Percentiles rank a stretch among this genome's conserved stretches.
Evolutionary conservation across 2,329 filamentous ascomycete species (phyloP).

Genomic region (Ceratocystis smalleyi): DNA sequence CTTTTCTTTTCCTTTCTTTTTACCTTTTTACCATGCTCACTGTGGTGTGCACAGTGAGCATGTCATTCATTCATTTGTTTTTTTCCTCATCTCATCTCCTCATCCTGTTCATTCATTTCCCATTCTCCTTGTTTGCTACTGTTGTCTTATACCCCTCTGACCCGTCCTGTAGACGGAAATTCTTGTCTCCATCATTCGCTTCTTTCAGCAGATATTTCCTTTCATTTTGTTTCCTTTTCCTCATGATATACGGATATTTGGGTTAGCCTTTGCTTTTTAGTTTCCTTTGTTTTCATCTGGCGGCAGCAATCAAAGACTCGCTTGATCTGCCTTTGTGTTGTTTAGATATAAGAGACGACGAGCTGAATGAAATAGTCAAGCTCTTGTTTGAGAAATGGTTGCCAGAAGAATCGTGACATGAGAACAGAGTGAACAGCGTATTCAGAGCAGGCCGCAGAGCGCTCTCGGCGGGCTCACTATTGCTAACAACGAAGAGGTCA

Average conservation of each 20-base stretch:
- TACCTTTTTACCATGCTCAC: conserved; percentile 7
- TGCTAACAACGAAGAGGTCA: too few relatives aligned
- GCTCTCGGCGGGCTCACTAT: too few relatives aligned
- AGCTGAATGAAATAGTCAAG: too few relatives aligned
- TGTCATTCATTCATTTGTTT: background rate
- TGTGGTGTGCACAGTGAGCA: too few relatives aligned
- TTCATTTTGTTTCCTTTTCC: conserved; percentile 6
- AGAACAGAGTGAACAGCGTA: too few relatives aligned
- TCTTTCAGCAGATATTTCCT: background rate
- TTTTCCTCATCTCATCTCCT: conserved; percentile 7
- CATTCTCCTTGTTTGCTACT: conserved; percentile 14
- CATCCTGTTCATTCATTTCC: background rate
- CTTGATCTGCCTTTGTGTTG: too few relatives aligned
- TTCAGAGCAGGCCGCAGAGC: too few relatives aligned
- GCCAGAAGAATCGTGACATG: too few relatives aligned
- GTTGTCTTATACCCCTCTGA: conserved; percentile 4
- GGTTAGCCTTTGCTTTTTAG: conserved; percentile 6
- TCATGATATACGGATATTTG: conserved; percentile 9
- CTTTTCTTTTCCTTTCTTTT: conserved; percentile 6
- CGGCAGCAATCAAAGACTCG: background rate
- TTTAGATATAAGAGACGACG: too few relatives aligned
- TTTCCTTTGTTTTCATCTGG: background rate
- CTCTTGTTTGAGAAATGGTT: too few relatives aligned
- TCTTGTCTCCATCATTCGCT: background rate
- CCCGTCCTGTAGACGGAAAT: background rate